Percentiles rank a stretch among this genome's conserved stretches.
phyloP scores from a whole-genome alignment of 768 basidiomycete species.

The Leccinum pellstonianum region DNA sequence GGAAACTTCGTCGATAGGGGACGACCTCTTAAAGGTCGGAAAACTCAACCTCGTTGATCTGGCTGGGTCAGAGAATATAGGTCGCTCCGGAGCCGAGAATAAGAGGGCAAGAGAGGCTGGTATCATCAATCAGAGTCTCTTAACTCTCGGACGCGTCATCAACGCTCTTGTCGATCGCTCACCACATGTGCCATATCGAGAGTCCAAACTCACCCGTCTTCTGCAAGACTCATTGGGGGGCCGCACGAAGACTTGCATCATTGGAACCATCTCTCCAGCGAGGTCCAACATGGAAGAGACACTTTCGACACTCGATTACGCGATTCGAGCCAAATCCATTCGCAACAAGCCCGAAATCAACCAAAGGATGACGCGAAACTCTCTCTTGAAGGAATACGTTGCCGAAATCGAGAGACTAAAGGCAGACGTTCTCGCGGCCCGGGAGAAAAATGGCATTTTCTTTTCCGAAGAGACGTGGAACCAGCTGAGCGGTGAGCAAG shows the following conservation, averaged over 20 bases:
- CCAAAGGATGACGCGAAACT: constrained; percentile 89
- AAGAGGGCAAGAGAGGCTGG: constrained; percentile 95
- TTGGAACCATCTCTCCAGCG: constrained; percentile 94
- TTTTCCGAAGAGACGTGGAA: constrained; percentile 91
- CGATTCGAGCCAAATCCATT: constrained; percentile 92
- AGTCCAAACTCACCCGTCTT: constrained; percentile 95
- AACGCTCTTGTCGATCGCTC: constrained; percentile 92
- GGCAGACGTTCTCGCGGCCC: constrained; percentile 82
- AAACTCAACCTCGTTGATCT: constrained; percentile 97
- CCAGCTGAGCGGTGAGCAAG: constrained; percentile 75
- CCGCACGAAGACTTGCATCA: constrained; percentile 94
- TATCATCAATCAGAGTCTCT: constrained; percentile 96
- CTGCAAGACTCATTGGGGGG: constrained; percentile 99
- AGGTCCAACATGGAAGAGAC: constrained; percentile 96
- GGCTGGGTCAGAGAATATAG: constrained; percentile 97
- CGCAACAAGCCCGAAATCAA: constrained; percentile 94
- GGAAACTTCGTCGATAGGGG: constrained; percentile 71
- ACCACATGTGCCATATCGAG: constrained; percentile 92
- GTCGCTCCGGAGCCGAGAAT: constrained; percentile 91
- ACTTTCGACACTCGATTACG: constrained; percentile 95
- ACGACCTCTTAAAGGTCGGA: constrained; percentile 89
- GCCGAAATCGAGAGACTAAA: constrained; percentile 92
- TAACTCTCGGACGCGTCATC: constrained; percentile 97
- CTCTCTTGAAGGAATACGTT: constrained; percentile 90
- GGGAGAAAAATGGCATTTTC: constrained; percentile 96